Base-by-base conservation (phyloP, 768 basidiomycete genomes). In the Panaeolus papilionaceus region DNA sequence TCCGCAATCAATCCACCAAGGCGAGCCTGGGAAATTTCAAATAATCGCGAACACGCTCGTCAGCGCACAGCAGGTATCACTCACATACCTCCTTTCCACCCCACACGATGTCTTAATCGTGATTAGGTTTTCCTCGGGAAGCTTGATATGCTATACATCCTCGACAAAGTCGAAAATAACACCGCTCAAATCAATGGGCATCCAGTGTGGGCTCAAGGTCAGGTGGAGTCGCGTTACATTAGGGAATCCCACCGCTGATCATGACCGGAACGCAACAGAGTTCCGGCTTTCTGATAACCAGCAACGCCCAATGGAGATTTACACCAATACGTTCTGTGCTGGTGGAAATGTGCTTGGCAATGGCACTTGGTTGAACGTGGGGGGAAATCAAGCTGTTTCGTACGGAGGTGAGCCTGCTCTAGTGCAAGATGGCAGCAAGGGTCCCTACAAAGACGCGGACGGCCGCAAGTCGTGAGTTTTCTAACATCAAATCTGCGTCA, bases 121-220 rank as follows among this genome's bases (percentile, higher is more conserved):
- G 12, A 10, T 18, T 33, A 87, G 85, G 72, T 85, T 66, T 87
- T 87, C 71, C 73, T 87, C 26, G 85, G 84, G 20, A 81, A 77
- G 6, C 68, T 73, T 20, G 79, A 84, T 66, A 84, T 78, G 64
- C 79, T 86, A 0, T 87, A 83, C 69, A 83, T 94, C 69, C 75
- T 94, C 28, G 93, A 95, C 82, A 95, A 95, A 79, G 86, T 86
- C 8, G 91, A 94, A 74, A 85, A 86, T 70, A 94, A 94, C 77
- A 85, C 88, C 0, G 75, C 84, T 0, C 77, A 82, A 64, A 83
- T 93, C 61, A 84, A 85, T 38, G 89, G 87, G 0, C 92, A 92
- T 77, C 88, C 91, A 0, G 87, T 88, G 5, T 91, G 89, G 89
- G 90, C 87, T 3, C 83, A 90, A 5, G 91, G 89, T 85, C 63